Evolutionary conservation across 306 rosid genomes (phyloP), one percentile per base, ranked within the genome.

Genomic region (Dalbergia cochinchinensis): DNA sequence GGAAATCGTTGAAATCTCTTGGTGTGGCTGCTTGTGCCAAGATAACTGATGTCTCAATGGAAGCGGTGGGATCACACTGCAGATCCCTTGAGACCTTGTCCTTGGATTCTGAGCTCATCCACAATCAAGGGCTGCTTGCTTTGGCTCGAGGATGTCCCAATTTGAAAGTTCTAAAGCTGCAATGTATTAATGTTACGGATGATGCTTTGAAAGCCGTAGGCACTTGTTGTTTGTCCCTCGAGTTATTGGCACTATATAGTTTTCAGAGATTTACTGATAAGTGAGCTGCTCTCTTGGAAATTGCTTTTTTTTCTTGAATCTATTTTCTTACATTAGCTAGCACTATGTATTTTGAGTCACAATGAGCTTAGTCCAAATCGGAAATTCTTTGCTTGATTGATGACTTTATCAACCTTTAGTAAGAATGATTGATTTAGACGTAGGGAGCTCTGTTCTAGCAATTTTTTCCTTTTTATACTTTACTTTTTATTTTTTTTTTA

Each of bases 21-120:
- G 94, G 97, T 44, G 86, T 93, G 45, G 93, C 98, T 15, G 97
- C 91, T 35, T 93, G 97, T 78, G 89, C 91, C 20, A 93, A 87
- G 84, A 91, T 93, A 83, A 90, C 91, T 12, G 93, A 93, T 73
- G 6, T 85, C 74, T 85, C 98, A 15, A 73, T 93, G 90, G 89
- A 87, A 79, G 93, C 92, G 20, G 87, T 93, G 62, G 97, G 94
- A 62, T 57, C 58, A 74, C 87, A 88, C 81, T 89, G 98, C 83
- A 83, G 70, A 59, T 86, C 86, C 42, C 97, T 93, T 42, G 91
- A 87, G 88, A 82, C 60, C 35, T 50, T 93, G 78, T 84, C 94
- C 5, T 77, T 93, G 81, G 97, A 93, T 78, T 90, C 97, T 1
- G 98, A 93, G 86, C 78, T 59, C 74, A 86, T 93, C 45, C 87